Base-by-base conservation (phyloP, 495 filamentous ascomycete species). In the Penicillium pulvis region DNA sequence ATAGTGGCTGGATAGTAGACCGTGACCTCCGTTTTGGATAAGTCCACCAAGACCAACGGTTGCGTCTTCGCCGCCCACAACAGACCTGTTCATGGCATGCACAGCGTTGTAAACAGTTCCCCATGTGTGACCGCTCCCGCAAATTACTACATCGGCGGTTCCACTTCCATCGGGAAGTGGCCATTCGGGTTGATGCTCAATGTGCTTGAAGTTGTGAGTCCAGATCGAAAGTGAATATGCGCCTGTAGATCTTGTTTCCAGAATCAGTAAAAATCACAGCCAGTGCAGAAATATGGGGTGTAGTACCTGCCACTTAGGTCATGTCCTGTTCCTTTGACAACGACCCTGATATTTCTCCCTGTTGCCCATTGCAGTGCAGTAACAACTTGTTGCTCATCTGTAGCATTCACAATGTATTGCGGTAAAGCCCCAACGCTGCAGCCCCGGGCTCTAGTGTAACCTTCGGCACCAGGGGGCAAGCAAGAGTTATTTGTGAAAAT, bases 1-100 rank as follows among this genome's bases (percentile, higher is more conserved):
- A n/a, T 65, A 41, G 16, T 52, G 41, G 9, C 52, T 58, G 3
- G 58, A 65, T 6, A 65, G 36, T 14, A 44, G 8, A 6, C 62
- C 62, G 28, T 86, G 83, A 16, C 84, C 84, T n/a, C 83, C 83
- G 17, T 81, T 81, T 53, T 83, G 80, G 17, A 81, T 71, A 44
- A 80, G 76, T 17, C 84, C 83, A n/a, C 83, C 83, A 0, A 71
- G 58, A 6, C 69, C 71, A 12, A 77, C 67, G 1, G 60, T 68
- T 6, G 58, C 36, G 24, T 70, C 69, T 36, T 67, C 58, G 6
- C 71, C 70, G 28, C 61, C 64, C 1, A 67, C 61, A 1, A 73
- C 59, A 2, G 64, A 55, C 39, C 70, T 24, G 16, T 58, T 60
- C 1, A 64, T 6, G 1, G 39, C n/a, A n/a, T 64, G 46, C 2